A percentile compares a stretch with the other conserved stretches of the same genome.
Conservation (phyloP, 108 stramenopile genomes). For the Conticribra guillardii region DNA sequence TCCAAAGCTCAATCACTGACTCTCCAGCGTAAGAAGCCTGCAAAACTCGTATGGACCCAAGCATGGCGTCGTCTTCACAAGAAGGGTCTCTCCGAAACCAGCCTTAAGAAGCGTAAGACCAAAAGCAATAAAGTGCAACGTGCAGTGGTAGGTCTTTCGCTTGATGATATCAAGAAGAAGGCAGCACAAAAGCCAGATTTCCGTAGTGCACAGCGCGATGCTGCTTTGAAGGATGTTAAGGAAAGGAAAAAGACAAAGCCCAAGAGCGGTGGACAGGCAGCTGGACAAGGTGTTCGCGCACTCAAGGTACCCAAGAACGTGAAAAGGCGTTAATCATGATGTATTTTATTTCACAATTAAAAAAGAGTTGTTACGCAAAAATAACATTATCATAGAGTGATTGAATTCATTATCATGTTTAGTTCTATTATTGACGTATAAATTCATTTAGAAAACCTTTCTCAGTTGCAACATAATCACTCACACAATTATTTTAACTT, state of each 20-base stretch:
- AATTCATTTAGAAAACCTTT: no score
- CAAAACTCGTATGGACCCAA: constrained; percentile 99
- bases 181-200: constrained; percentile 85
- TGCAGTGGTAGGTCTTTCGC: constrained; percentile 96
- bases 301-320: constrained; percentile 53
- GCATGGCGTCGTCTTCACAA: constrained; percentile 99
- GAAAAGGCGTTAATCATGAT: constrained; percentile 37
- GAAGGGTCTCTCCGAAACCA: constrained; percentile 94
- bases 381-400: no score
- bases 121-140: constrained; percentile 93
- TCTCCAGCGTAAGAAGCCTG: constrained; percentile 98
- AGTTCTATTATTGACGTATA: no score
- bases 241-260: constrained; percentile 81
- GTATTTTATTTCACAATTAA: no score
- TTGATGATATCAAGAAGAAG: constrained; percentile 98
- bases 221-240: constrained; percentile 93
- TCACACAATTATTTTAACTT: no score
- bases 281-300: constrained; percentile 21
- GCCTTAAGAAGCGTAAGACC: constrained; percentile 90
- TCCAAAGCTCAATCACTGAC: constrained; percentile 96
- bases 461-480: no score
- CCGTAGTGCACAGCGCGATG: constrained; percentile 76
- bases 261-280: constrained; percentile 57
- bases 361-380: no score
- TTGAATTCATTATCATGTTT: no score